These are phyloP conservation scores for Exophiala sp. DNA, from an alignment of 2,329 filamentous ascomycete genomes.

Conservation along the genomic window DNA sequence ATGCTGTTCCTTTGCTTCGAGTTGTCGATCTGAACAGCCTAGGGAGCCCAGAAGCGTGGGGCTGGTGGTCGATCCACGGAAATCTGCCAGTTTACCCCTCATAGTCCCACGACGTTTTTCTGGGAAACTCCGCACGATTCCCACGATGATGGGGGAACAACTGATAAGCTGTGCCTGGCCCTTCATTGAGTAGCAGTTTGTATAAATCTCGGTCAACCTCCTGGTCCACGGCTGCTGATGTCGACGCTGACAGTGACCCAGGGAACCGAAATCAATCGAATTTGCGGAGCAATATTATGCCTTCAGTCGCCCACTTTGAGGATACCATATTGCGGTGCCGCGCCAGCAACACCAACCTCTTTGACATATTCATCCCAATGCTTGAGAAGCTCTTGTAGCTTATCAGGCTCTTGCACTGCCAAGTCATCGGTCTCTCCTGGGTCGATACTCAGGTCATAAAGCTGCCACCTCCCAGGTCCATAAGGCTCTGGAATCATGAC, in stretches of 20 bases:
- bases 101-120: no score
- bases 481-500: slow-evolving; percentile 72
- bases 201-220: no score
- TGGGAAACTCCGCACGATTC: no score
- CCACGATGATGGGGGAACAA: no score
- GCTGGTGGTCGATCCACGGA: no score
- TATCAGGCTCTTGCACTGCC: slow-evolving; percentile 45
- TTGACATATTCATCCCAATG: slow-evolving; percentile 58
- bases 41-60: no score
- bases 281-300: not conserved
- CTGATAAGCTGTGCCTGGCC: no score
- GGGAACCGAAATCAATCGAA: not conserved
- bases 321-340: not conserved
- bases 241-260: not conserved
- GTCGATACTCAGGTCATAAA: slow-evolving; percentile 74
- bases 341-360: slow-evolving; percentile 51
- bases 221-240: no score
- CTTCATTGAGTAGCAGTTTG: no score
- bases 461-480: slow-evolving; percentile 51
- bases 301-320: not conserved
- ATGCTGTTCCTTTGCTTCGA: no score
- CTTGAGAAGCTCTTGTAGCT: slow-evolving; percentile 45
- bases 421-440: slow-evolving; percentile 73
- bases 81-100: no score
- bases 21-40: no score